These are phyloP conservation scores for Petunia hybrid DNA, from an alignment of 305 asterid genomes.

Conservation along the genomic window DNA sequence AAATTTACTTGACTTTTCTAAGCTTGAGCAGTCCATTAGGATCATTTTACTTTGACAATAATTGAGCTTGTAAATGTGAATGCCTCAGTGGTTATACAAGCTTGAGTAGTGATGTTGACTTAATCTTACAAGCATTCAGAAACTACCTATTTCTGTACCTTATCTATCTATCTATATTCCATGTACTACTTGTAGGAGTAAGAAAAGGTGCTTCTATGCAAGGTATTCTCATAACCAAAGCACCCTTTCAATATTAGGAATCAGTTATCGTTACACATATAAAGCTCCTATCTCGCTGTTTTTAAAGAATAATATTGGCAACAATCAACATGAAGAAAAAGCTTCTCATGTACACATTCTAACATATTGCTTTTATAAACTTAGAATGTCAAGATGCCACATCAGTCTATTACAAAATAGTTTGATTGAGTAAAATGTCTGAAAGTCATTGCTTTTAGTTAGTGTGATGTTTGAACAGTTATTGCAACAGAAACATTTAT, in stretches of 20 bases:
- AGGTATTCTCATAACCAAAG: conserved; percentile 10
- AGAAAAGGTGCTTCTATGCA: not conserved
- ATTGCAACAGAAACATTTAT: too few relatives aligned
- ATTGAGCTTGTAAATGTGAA: conserved; percentile 27
- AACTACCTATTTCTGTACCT: not conserved
- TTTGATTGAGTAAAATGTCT: too few relatives aligned
- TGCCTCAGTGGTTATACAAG: conserved; percentile 20
- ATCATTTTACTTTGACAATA: conserved; percentile 4
- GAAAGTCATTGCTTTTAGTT: too few relatives aligned
- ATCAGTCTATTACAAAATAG: too few relatives aligned
- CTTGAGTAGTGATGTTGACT: conserved; percentile 14
- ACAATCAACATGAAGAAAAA: too few relatives aligned
- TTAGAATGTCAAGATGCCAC: too few relatives aligned
- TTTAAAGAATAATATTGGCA: too few relatives aligned
- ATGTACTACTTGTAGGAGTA: conserved; percentile 17
- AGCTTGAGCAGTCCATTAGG: not conserved
- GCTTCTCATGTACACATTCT: too few relatives aligned
- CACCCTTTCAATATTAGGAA: not conserved
- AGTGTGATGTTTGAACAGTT: too few relatives aligned
- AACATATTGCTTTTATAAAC: too few relatives aligned
- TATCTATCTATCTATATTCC: conserved; percentile 14
- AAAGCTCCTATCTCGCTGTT: too few relatives aligned
- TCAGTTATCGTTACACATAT: too few relatives aligned
- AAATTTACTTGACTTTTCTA: not conserved
- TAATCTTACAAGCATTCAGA: not conserved